Percentiles rank a stretch among this genome's conserved stretches.
Conservation (phyloP, 768 basidiomycete species). For the Tulasnella sp. region DNA sequence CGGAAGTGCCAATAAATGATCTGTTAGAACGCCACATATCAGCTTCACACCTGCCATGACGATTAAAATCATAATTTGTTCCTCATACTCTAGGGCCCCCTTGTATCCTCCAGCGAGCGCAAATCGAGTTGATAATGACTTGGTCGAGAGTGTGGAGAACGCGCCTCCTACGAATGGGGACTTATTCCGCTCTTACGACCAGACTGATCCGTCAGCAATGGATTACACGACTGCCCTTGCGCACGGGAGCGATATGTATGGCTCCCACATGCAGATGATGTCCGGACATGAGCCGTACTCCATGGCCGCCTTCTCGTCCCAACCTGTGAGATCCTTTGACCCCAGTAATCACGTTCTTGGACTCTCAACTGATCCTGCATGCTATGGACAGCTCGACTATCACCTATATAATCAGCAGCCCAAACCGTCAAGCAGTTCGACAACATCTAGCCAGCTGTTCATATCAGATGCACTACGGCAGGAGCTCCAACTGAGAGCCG, state of each 20-base stretch:
- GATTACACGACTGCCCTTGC: slow-evolving; percentile 17
- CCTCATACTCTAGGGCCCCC: not conserved
- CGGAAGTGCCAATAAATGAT: not conserved
- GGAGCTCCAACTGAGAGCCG: slow-evolving; percentile 42
- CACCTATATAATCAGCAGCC: slow-evolving; percentile 74
- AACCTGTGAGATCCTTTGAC: slow-evolving; percentile 42
- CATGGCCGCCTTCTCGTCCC: slow-evolving; percentile 30
- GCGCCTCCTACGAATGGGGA: not conserved
- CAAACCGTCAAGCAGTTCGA: slow-evolving; percentile 33
- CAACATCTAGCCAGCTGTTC: slow-evolving; percentile 50
- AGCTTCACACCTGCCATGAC: not conserved
- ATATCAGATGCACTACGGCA: slow-evolving; percentile 68
- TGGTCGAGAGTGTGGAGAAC: not conserved
- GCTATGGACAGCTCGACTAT: slow-evolving; percentile 60
- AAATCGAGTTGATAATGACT: not conserved
- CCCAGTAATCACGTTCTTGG: no score
- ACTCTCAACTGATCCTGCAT: slow-evolving; percentile 3
- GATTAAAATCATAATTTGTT: not conserved
- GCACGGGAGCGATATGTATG: slow-evolving; percentile 23
- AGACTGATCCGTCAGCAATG: slow-evolving; percentile 10
- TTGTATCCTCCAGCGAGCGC: not conserved
- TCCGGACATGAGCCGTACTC: slow-evolving; percentile 13
- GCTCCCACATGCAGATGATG: slow-evolving; percentile 6
- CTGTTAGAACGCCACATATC: not conserved
- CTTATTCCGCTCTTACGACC: not conserved